These are phyloP conservation scores for Phyllosticta citriasiana DNA, from an alignment of 2,329 filamentous ascomycete species.

Conservation along the genomic window DNA sequence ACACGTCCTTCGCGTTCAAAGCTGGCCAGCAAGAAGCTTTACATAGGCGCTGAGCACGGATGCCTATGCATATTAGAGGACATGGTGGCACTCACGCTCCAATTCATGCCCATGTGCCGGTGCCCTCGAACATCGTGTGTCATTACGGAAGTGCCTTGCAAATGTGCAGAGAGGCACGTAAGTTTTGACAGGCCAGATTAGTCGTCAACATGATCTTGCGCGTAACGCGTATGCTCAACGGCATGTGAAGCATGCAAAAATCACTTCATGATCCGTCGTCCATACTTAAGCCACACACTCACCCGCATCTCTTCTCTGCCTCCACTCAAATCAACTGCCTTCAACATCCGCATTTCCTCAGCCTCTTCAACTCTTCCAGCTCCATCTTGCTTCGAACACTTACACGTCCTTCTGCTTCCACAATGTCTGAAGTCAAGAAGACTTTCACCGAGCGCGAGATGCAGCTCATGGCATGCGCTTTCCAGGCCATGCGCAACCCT, in stretches of 20 bases:
- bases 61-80: background rate
- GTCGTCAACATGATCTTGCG: background rate
- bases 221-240: background rate
- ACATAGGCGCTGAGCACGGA: background rate
- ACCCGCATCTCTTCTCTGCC: background rate
- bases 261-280: background rate
- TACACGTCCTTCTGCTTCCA: background rate
- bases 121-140: background rate
- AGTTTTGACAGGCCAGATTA: background rate
- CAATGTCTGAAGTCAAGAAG: background rate
- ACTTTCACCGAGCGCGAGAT: conserved; percentile 4
- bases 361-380: background rate
- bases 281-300: background rate
- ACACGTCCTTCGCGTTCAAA: background rate
- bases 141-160: background rate
- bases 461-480: conserved; percentile 11
- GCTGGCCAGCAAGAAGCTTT: background rate
- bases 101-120: background rate
- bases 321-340: background rate
- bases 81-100: background rate
- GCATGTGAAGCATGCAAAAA: background rate
- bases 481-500: conserved; percentile 7
- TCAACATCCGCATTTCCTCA: background rate
- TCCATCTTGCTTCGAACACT: background rate
- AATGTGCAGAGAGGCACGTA: background rate